Evolutionary conservation across 352 stramenopile species (phyloP), one percentile per base, ranked within the genome.

Genomic region (Globisporangium uncinulatum): DNA sequence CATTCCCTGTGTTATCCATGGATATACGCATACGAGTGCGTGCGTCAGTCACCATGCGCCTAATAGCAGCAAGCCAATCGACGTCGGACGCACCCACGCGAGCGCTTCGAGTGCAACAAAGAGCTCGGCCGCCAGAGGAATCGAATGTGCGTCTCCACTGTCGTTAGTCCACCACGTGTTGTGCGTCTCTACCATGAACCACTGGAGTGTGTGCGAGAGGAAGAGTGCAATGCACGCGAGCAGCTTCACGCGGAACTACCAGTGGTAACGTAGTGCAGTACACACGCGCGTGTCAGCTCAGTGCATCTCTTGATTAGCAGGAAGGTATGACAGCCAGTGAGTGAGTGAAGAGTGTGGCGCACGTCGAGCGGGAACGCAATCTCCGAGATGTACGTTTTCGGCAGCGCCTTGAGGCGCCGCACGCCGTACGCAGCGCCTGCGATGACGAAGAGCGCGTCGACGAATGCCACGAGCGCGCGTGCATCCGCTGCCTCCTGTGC

Each of bases 351-450:
- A 3, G 34, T 13, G 10, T 39, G 34, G 34, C 74, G 45, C 54
- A 88, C 80, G 44, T 90, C 77, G n/a, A 78, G 54, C 1, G 80
- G 80, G 61, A 88, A 88, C 4, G 73, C 72, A 47, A 90, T 90
- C 62, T 90, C 80, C 1, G 80, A 90, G 31, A 90, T 67, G 51
- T 90, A 90, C 13, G 80, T 90, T 72, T 80, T 90, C 39, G 80
- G 71, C 51, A 82, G 67, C 0, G 76, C 70, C 51, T 62, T 62
- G 7, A 90, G 67, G 52, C 83, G 72, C 21, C 81, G 73, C 24
- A 62, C 63, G 37, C 66, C 66, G 57, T 90, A 90, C 55, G 70
- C 60, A 29, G 74, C 48, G n/a, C 80, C 76, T 13, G 75, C 51
- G 42, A 88, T 61, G 24, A 84, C 51, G 57, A 87, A 90, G 48